These are phyloP conservation scores for Miamiensis avidus DNA, from an alignment of 169 alveolate species.

Conservation along the genomic window DNA sequence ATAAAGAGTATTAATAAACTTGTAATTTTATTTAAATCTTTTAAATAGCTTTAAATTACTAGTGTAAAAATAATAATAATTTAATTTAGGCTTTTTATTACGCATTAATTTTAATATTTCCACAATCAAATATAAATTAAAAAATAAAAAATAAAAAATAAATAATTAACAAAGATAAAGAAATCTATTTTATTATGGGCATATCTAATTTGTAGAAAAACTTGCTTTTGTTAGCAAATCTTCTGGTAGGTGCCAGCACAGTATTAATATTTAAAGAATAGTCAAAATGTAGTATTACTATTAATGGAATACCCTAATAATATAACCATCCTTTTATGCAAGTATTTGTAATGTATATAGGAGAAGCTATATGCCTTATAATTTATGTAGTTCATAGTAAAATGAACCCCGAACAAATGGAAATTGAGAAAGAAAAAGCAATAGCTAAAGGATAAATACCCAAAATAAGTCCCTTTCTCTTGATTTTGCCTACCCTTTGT, in stretches of 20 bases:
- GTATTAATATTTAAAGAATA: slow-evolving; percentile 1
- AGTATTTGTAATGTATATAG: slow-evolving; percentile 57
- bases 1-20: too few species aligned
- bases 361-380: slow-evolving; percentile 56
- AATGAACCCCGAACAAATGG: slow-evolving; percentile 9
- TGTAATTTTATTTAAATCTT: too few species aligned
- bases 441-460: slow-evolving; percentile 39
- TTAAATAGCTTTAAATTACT: too few species aligned
- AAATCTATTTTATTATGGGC: too few species aligned
- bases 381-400: slow-evolving; percentile 30
- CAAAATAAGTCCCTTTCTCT: slow-evolving; percentile 41
- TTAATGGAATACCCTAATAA: neutral
- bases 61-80: too few species aligned
- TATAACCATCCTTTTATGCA: slow-evolving; percentile 60
- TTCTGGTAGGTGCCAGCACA: neutral
- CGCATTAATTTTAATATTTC: too few species aligned
- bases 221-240: neutral
- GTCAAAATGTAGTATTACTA: neutral
- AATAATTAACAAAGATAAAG: too few species aligned
- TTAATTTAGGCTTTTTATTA: too few species aligned
- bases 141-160: too few species aligned
- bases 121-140: too few species aligned
- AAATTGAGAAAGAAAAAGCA: slow-evolving; percentile 27
- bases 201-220: too few species aligned
- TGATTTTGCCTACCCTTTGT: slow-evolving; percentile 61